phyloP scores from a whole-genome alignment of 1,284 basidiomycete genomes.

The Schizophyllum amplum region DNA sequence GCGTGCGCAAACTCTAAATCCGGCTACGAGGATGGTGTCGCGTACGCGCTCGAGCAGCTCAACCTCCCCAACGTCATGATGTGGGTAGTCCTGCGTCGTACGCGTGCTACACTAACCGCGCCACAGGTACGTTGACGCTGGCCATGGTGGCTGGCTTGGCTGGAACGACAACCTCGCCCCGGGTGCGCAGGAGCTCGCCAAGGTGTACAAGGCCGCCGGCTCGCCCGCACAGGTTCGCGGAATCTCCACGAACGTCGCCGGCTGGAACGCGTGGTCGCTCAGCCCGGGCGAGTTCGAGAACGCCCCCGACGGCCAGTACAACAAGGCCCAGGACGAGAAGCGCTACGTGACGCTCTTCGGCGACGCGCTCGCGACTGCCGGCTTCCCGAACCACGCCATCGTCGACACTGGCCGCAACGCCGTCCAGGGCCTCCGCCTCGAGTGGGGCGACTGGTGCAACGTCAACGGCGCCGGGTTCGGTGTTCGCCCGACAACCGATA shows the following conservation, averaged over 20 bases:
- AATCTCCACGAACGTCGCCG: slow-evolving; percentile 57
- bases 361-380: slow-evolving; percentile 30
- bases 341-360: slow-evolving; percentile 39
- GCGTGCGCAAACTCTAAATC: slow-evolving; percentile 46
- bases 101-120: slow-evolving; percentile 53
- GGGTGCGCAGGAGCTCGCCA: slow-evolving; percentile 46
- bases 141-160: slow-evolving; percentile 61
- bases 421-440: slow-evolving; percentile 47
- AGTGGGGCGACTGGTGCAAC: slow-evolving; percentile 55
- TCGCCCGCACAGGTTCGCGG: slow-evolving; percentile 48
- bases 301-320: slow-evolving; percentile 34
- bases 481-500: slow-evolving; percentile 48
- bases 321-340: slow-evolving; percentile 54
- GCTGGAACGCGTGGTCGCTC: no score
- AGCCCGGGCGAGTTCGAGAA: no score
- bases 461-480: slow-evolving; percentile 58
- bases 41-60: background rate
- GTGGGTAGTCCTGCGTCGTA: slow-evolving; percentile 32
- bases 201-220: slow-evolving; percentile 41
- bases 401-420: slow-evolving; percentile 59
- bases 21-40: slow-evolving; percentile 35
- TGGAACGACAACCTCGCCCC: slow-evolving; percentile 57
- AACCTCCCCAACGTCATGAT: background rate
- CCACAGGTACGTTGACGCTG: slow-evolving; percentile 55
- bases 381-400: slow-evolving; percentile 56